A percentile compares a stretch with the other conserved stretches of the same genome.
Conservation (phyloP, 805 yeast genomes). For the Candida quercuum region DNA sequence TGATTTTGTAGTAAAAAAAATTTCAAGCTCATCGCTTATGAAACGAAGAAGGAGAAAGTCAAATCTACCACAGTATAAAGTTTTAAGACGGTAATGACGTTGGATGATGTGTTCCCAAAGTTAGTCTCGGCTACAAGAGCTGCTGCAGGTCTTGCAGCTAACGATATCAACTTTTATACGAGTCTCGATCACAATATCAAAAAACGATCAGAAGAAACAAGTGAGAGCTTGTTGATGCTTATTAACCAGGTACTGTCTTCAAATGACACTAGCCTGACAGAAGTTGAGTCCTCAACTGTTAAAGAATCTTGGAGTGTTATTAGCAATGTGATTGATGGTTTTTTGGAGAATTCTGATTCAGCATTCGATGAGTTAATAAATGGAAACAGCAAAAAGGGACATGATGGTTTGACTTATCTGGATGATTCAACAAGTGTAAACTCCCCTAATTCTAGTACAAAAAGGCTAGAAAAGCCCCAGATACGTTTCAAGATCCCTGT, state of each 20-base stretch:
- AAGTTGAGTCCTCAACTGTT: slow-evolving; percentile 36
- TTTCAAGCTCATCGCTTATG: too few species aligned
- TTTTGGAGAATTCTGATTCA: slow-evolving; percentile 74
- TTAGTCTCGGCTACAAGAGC: slow-evolving; percentile 58
- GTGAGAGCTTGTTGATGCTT: slow-evolving; percentile 37
- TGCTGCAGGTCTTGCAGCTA: slow-evolving; percentile 64
- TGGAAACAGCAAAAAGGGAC: slow-evolving; percentile 4
- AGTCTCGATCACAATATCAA: slow-evolving; percentile 50
- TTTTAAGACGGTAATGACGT: too few species aligned
- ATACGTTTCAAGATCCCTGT: slow-evolving; percentile 46
- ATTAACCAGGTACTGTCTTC: slow-evolving; percentile 41
- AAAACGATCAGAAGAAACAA: slow-evolving; percentile 32
- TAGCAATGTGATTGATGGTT: slow-evolving; percentile 56
- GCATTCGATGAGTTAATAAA: slow-evolving; percentile 44
- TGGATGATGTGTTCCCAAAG: slow-evolving; percentile 30
- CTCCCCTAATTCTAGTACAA: slow-evolving; percentile 14
- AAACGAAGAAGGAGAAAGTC: background rate
- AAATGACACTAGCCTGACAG: slow-evolving; percentile 24
- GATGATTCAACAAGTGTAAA: slow-evolving; percentile 35
- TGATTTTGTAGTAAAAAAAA: too few species aligned
- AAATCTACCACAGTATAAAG: too few species aligned
- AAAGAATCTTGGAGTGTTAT: slow-evolving; percentile 56
- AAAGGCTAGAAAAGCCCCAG: slow-evolving; percentile 64
- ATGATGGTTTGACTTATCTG: slow-evolving; percentile 35
- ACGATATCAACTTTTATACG: slow-evolving; percentile 73